Percentiles rank a stretch among this genome's conserved stretches.
Conservation (phyloP, 2,329 filamentous ascomycete genomes). For the Aureobasidium melanogenum region DNA sequence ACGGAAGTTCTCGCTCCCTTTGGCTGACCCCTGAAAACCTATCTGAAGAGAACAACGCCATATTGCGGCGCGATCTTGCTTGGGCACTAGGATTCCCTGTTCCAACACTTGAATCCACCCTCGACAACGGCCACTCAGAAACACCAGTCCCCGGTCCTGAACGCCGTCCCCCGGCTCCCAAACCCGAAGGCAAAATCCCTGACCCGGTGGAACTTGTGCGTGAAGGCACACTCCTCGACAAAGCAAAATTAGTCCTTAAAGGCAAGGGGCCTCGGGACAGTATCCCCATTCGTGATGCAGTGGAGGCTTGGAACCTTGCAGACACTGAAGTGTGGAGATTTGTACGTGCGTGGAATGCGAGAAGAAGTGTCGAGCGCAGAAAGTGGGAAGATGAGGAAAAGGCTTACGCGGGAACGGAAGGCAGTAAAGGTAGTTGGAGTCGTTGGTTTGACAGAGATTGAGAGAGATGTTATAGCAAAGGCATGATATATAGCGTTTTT, state of each 20-base stretch:
- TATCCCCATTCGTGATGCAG: slow-evolving; percentile 27
- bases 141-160: slow-evolving; percentile 52
- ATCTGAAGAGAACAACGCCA: slow-evolving; percentile 2
- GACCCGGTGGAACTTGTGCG: slow-evolving; percentile 44
- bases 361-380: slow-evolving; percentile 52
- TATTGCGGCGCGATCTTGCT: slow-evolving; percentile 48
- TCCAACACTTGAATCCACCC: slow-evolving; percentile 44
- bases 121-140: slow-evolving; percentile 44
- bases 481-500: background rate
- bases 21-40: slow-evolving; percentile 67
- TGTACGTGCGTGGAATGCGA: slow-evolving; percentile 56
- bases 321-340: slow-evolving; percentile 75
- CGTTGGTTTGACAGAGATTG: slow-evolving; percentile 5
- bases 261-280: slow-evolving; percentile 7
- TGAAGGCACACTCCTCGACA: slow-evolving; percentile 49
- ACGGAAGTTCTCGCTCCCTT: slow-evolving; percentile 55
- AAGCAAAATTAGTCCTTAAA: slow-evolving; percentile 32
- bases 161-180: slow-evolving; percentile 37
- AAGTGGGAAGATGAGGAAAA: slow-evolving; percentile 64
- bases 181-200: slow-evolving; percentile 43
- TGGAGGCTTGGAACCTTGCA: slow-evolving; percentile 49
- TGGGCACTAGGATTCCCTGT: slow-evolving; percentile 86
- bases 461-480: background rate
- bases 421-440: slow-evolving; percentile 32
- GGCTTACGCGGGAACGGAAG: slow-evolving; percentile 52